These are phyloP conservation scores for Cubamyces lactineus DNA, from an alignment of 768 basidiomycete genomes.

Conservation along the genomic window DNA sequence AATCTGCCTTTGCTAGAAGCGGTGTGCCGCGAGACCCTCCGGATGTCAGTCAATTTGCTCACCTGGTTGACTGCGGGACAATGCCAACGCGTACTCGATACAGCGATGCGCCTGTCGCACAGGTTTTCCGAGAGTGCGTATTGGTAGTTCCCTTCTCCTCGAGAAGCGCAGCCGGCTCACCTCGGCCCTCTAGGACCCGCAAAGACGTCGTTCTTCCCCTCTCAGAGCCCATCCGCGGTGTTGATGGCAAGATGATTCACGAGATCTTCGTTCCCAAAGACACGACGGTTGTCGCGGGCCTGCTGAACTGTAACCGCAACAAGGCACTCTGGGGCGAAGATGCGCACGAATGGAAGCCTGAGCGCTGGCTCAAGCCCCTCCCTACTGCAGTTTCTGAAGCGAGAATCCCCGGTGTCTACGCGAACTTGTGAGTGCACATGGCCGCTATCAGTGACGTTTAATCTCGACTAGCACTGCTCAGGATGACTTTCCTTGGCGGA, in stretches of 20 bases:
- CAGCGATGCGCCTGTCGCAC: conserved; percentile 50
- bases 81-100: neutral
- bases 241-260: conserved; percentile 40
- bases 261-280: conserved; percentile 44
- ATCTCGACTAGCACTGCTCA: neutral
- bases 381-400: conserved; percentile 10
- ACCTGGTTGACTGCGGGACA: conserved; percentile 12
- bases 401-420: conserved; percentile 17
- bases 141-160: neutral
- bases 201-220: conserved; percentile 46
- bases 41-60: conserved; percentile 4
- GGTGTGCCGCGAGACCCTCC: conserved; percentile 18
- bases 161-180: neutral
- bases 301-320: conserved; percentile 44
- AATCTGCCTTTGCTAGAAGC: conserved; percentile 16
- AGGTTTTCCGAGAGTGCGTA: conserved; percentile 37
- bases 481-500: conserved; percentile 20
- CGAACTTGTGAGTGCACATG: conserved; percentile 5
- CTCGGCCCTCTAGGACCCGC: conserved; percentile 32
- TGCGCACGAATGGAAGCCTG: conserved; percentile 37
- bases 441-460: neutral
- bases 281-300: conserved; percentile 44
- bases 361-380: conserved; percentile 23
- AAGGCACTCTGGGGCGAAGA: conserved; percentile 43
- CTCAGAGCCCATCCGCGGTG: conserved; percentile 39